A percentile compares a stretch with the other conserved stretches of the same genome.
Evolutionary conservation across 345 rosid species (phyloP).

Genomic region (Diplotaxis tenuifolia): DNA sequence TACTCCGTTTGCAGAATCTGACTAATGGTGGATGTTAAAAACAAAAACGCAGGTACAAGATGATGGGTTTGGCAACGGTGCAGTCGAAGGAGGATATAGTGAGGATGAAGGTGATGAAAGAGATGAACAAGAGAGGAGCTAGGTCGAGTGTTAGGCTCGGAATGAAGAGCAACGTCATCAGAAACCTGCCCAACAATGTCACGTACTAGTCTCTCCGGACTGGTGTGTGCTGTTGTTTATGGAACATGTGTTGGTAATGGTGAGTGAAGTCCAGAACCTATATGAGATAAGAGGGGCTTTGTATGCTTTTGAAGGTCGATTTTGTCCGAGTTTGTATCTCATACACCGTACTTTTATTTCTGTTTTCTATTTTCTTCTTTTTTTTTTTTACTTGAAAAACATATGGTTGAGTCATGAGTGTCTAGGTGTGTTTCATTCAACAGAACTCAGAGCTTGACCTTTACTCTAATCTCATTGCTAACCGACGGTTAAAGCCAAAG

Average conservation of each 20-base stretch:
- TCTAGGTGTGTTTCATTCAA: too few species aligned
- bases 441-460: too few species aligned
- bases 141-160: conserved; percentile 62
- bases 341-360: neutral
- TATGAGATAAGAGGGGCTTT: neutral
- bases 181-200: conserved; percentile 81
- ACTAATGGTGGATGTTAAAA: conserved; percentile 8
- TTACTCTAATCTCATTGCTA: too few species aligned
- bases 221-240: neutral
- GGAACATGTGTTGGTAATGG: neutral
- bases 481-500: too few species aligned
- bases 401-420: too few species aligned
- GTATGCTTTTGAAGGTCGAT: neutral
- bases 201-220: conserved; percentile 43
- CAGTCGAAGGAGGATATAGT: conserved; percentile 71
- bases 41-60: conserved; percentile 58
- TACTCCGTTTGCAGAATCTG: conserved; percentile 2
- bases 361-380: neutral
- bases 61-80: conserved; percentile 87
- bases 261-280: neutral
- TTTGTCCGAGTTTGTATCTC: conserved; percentile 4
- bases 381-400: too few species aligned
- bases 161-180: conserved; percentile 76
- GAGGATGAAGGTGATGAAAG: conserved; percentile 84
- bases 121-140: conserved; percentile 67